Evolutionary conservation across 441 rosid species (phyloP).

Genomic region (Corymbia citriodora): DNA sequence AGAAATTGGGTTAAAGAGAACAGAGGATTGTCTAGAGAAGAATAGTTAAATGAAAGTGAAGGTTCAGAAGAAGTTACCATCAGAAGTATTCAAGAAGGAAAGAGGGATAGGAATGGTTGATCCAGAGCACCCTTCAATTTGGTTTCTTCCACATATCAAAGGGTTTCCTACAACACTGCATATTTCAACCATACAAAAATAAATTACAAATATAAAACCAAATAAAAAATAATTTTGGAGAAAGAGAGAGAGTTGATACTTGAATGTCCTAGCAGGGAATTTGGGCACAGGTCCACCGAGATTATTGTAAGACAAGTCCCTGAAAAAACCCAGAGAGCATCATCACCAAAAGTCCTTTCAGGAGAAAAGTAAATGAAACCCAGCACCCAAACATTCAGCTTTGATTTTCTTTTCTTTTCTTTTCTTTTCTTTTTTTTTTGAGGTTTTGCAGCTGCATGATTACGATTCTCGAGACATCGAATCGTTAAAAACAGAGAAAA

Average conservation of each 20-base stretch:
- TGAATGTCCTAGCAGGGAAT: conserved; percentile 68
- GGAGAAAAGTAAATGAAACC: not conserved
- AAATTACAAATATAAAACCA: not conserved
- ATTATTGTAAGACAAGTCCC: conserved; percentile 91
- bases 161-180: conserved; percentile 76
- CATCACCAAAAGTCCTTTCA: not conserved
- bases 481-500: not conserved
- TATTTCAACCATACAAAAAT: not conserved
- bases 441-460: not conserved
- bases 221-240: not conserved
- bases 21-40: not conserved
- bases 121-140: conserved; percentile 53
- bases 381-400: not conserved
- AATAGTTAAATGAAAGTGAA: not conserved
- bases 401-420: not conserved
- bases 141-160: conserved; percentile 55
- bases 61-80: conserved; percentile 26
- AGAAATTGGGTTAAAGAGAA: not conserved
- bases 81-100: conserved; percentile 39
- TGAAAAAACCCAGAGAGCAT: conserved; percentile 15
- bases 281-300: conserved; percentile 75
- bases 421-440: too few relatives aligned
- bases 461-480: conserved; percentile 6
- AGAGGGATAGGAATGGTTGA: conserved; percentile 41
- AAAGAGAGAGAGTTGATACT: conserved; percentile 31